Evolutionary conservation across 768 basidiomycete genomes (phyloP).

Genomic region (Mycena leptocephala): DNA sequence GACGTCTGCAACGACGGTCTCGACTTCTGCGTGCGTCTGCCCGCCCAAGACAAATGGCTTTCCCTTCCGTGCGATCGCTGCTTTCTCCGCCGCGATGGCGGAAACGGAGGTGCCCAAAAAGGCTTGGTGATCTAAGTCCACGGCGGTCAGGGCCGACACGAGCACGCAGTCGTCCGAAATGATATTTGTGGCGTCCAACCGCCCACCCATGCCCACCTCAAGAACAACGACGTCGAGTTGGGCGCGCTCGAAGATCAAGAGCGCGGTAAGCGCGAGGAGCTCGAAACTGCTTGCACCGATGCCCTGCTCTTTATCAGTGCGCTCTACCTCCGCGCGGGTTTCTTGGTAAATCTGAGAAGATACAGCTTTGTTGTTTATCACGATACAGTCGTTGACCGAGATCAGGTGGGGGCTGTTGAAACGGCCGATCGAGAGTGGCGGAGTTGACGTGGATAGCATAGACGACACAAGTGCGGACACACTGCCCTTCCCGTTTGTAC

Average conservation of each 20-base stretch:
- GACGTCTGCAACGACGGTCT: slow-evolving; percentile 57
- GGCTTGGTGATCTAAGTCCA: slow-evolving; percentile 94
- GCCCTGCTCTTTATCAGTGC: slow-evolving; percentile 58
- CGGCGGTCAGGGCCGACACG: slow-evolving; percentile 86
- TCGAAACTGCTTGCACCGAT: slow-evolving; percentile 85
- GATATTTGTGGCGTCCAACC: slow-evolving; percentile 93
- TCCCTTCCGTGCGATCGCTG: slow-evolving; percentile 79
- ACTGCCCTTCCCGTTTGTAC: slow-evolving; percentile 98
- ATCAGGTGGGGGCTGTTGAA: slow-evolving; percentile 97
- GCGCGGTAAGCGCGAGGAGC: slow-evolving; percentile 86
- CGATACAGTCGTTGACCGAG: slow-evolving; percentile 82
- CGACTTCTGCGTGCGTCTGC: slow-evolving; percentile 71
- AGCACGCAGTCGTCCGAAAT: slow-evolving; percentile 80
- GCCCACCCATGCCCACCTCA: slow-evolving; percentile 97
- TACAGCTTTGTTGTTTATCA: slow-evolving; percentile 74
- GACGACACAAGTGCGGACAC: slow-evolving; percentile 89
- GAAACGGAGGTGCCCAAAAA: slow-evolving; percentile 87
- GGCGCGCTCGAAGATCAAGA: slow-evolving; percentile 79
- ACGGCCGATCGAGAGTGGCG: slow-evolving; percentile 78
- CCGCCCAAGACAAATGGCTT: slow-evolving; percentile 77
- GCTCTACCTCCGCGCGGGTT: slow-evolving; percentile 65
- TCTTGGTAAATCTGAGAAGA: slow-evolving; percentile 61
- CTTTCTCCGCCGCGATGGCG: slow-evolving; percentile 88
- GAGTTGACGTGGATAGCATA: slow-evolving; percentile 71
- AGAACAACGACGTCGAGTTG: slow-evolving; percentile 88